Conservation (phyloP, 768 basidiomycete genomes). For the Panaeolus papilionaceus region DNA sequence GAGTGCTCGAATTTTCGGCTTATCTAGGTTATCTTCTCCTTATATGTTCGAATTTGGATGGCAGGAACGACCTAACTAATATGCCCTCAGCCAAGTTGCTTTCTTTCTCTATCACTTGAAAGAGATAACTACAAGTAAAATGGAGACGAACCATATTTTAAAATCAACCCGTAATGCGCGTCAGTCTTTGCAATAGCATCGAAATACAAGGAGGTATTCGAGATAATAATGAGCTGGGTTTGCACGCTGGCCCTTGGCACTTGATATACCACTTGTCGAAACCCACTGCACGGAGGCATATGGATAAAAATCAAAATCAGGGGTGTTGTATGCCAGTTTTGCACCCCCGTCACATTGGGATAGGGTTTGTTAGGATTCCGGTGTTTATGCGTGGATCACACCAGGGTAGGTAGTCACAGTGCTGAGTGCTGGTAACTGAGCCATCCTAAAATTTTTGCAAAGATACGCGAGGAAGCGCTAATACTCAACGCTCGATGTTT, state of each 20-base stretch:
- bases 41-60: not conserved
- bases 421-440: not conserved
- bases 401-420: not conserved
- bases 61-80: not conserved
- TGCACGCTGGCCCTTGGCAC: not conserved
- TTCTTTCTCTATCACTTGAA: not conserved
- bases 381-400: constrained; percentile 1
- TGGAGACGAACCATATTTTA: not conserved
- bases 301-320: constrained; percentile 1
- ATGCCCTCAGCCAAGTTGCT: not conserved
- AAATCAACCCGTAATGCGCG: not conserved
- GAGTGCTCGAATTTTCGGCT: not conserved
- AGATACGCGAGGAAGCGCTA: not conserved
- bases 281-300: not conserved
- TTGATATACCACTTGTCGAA: not conserved
- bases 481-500: not conserved
- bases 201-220: not conserved
- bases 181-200: not conserved
- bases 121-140: not conserved
- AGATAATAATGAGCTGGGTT: not conserved
- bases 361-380: not conserved
- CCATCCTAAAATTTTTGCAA: not conserved
- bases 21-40: constrained; percentile 11
- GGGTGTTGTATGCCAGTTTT: not conserved
- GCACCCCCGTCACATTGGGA: not conserved